Evolutionary conservation across 2,329 filamentous ascomycete genomes (phyloP).

Genomic region (Clarireedia hainanense): DNA sequence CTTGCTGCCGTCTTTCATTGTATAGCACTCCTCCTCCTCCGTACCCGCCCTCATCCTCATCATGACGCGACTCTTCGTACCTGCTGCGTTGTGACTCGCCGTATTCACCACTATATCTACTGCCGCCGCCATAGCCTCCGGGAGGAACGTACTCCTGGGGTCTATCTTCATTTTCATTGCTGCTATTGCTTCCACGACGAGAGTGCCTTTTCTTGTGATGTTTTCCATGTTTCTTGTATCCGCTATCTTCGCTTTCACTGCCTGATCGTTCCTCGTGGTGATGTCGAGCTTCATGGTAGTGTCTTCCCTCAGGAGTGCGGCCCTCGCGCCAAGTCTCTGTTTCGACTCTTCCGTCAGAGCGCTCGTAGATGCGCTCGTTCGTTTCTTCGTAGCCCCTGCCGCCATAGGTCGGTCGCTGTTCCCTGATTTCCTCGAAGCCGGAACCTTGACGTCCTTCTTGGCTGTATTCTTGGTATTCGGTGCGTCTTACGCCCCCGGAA

Average conservation of each 20-base stretch:
- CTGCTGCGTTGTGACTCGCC: neutral
- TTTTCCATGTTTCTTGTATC: constrained; percentile 24
- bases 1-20: constrained; percentile 6
- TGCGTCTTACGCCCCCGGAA: constrained; percentile 46
- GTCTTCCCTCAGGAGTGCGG: constrained; percentile 14
- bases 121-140: constrained; percentile 11
- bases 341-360: constrained; percentile 29
- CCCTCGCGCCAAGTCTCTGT: constrained; percentile 20
- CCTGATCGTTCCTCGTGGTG: constrained; percentile 23
- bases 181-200: constrained; percentile 9
- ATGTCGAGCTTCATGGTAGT: constrained; percentile 13
- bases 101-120: neutral
- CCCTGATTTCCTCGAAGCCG: constrained; percentile 51
- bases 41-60: constrained; percentile 5
- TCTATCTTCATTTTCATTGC: constrained; percentile 14
- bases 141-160: constrained; percentile 12
- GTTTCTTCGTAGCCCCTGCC: constrained; percentile 49
- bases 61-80: neutral
- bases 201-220: constrained; percentile 24
- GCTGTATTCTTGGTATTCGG: constrained; percentile 56
- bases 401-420: constrained; percentile 42
- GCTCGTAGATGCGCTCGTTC: constrained; percentile 44
- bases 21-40: too few species aligned
- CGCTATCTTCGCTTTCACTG: constrained; percentile 24
- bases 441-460: constrained; percentile 34